phyloP scores from a whole-genome alignment of 2,329 filamentous ascomycete species.

The Paecilomyces dactylethromorphus region DNA sequence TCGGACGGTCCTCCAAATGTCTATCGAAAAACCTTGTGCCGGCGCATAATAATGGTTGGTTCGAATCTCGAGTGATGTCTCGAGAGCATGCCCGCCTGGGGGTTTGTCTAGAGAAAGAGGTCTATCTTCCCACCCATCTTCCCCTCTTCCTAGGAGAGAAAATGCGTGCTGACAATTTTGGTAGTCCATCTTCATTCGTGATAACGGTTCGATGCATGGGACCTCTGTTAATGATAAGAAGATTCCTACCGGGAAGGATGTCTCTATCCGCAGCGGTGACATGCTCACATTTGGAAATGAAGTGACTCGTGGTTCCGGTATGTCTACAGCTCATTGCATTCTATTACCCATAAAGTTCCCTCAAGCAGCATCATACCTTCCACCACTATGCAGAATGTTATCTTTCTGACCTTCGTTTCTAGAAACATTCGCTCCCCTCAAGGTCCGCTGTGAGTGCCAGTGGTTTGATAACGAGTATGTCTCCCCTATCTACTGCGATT shows the following conservation, averaged over 20 bases:
- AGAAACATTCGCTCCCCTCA: conserved; percentile 28
- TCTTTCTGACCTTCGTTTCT: not conserved
- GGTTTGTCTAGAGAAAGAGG: conserved; percentile 19
- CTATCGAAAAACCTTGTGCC: conserved; percentile 29
- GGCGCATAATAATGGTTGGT: conserved; percentile 34
- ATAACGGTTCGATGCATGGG: conserved; percentile 57
- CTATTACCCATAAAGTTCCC: not conserved
- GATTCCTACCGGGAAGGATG: conserved; percentile 31
- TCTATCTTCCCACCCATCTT: conserved; percentile 7
- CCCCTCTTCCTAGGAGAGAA: not conserved
- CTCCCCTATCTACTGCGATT: not conserved
- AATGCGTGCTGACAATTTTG: conserved; percentile 8
- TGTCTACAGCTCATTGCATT: conserved; percentile 5
- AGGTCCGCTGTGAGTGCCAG: conserved; percentile 20
- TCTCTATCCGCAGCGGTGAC: conserved; percentile 32
- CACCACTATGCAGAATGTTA: not conserved
- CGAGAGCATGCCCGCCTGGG: conserved; percentile 37
- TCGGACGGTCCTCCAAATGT: conserved; percentile 38
- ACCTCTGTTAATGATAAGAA: conserved; percentile 48
- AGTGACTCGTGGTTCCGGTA: conserved; percentile 43
- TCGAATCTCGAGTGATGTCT: conserved; percentile 43
- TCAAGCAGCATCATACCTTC: not conserved
- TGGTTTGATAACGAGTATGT: conserved; percentile 21
- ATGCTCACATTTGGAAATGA: conserved; percentile 41
- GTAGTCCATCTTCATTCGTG: conserved; percentile 44